Evolutionary conservation across 768 basidiomycete species (phyloP), one percentile per base, ranked within the genome.

Genomic region (Leucocoprinus birnbaumii): DNA sequence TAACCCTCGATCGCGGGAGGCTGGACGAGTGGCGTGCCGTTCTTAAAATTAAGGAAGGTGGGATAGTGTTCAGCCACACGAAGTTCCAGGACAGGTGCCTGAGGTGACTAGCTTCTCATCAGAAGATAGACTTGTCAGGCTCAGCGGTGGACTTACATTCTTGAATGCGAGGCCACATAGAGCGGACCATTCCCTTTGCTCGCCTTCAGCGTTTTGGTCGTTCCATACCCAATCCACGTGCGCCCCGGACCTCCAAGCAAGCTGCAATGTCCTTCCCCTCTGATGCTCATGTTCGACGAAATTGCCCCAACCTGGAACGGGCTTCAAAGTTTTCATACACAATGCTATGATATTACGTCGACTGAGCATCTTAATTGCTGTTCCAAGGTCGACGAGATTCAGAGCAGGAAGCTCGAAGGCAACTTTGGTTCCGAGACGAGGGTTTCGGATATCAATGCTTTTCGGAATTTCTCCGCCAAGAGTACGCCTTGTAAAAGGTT

Each of bases 1-100:
- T 90, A 97, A 2, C 95, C 95, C 69, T 98, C 95, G 45, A 96
- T 74, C 0, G 83, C 80, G 0, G 86, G 84, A 1, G 95, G 95
- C 62, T 95, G 91, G 31, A 80, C 69, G 16, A 94, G 64, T 35
- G 71, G 62, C 70, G 67, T 73, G 65, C 73, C 73, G 68, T 77
- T 68, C 59, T 70, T 74, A n/a, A 77, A 62, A 59, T 73, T 73
- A 46, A 81, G 60, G 53, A 65, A 65, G 14, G 66, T 80, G 3
- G 85, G 80, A 21, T 72, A 76, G 67, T 98, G 95, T 49, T 85
- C 78, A 5, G 83, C 86, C 1, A 88, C 71, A 3, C 91, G 84
- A 42, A 97, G 70, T 64, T 97, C 92, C 14, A 89, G 80, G 21
- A 80, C 76, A 7, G 85, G 80, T 24, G 77, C 67, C 50, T 59